Evolutionary conservation across 2,329 filamentous ascomycete species (phyloP).

Genomic region (Microsporum audouinii): DNA sequence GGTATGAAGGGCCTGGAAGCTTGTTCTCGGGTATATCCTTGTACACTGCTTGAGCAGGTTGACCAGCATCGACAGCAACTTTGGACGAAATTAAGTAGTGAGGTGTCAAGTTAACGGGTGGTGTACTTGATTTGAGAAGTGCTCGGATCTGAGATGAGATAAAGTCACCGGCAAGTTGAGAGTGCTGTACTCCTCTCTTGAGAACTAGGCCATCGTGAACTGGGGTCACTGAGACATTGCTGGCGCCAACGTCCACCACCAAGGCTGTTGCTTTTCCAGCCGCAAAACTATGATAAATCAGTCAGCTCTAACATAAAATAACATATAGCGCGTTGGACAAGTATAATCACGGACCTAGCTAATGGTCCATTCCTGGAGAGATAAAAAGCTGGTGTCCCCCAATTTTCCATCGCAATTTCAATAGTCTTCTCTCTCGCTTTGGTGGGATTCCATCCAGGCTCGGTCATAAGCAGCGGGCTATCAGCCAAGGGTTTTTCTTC

Average conservation of each 20-base stretch:
- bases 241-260: slow-evolving; percentile 82
- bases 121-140: slow-evolving; percentile 56
- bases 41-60: slow-evolving; percentile 64
- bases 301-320: background rate
- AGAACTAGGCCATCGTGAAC: slow-evolving; percentile 91
- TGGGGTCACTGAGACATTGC: slow-evolving; percentile 77
- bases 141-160: slow-evolving; percentile 77
- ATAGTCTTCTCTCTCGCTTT: slow-evolving; percentile 90
- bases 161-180: slow-evolving; percentile 77
- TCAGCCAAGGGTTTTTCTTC: slow-evolving; percentile 72
- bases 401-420: slow-evolving; percentile 93
- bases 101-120: slow-evolving; percentile 64
- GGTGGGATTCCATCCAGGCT: slow-evolving; percentile 79
- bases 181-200: slow-evolving; percentile 78
- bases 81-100: slow-evolving; percentile 85
- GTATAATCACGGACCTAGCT: slow-evolving; percentile 47
- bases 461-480: slow-evolving; percentile 84
- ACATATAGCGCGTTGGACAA: slow-evolving; percentile 12
- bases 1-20: slow-evolving; percentile 58
- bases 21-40: slow-evolving; percentile 53
- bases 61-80: slow-evolving; percentile 73
- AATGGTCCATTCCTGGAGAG: slow-evolving; percentile 79
- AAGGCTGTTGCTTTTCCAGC: slow-evolving; percentile 87
- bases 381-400: slow-evolving; percentile 92
- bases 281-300: slow-evolving; percentile 50